phyloP scores from a whole-genome alignment of 1,139 yeast genomes.

The Kurtzmaniella quercitrusa region DNA sequence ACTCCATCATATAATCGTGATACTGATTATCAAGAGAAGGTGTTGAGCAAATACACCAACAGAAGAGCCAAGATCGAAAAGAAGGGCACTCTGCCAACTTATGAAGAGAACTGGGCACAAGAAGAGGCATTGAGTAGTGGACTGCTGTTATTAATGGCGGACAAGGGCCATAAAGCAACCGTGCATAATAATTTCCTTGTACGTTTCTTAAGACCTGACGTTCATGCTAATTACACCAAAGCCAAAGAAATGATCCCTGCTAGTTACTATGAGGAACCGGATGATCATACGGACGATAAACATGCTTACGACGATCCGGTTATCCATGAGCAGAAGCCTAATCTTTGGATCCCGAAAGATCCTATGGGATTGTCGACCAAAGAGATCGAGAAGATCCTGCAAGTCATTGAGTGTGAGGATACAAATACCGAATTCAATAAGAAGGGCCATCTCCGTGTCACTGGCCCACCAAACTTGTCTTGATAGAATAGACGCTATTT shows the following conservation, averaged over 20 bases:
- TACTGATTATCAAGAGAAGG: conserved; percentile 34
- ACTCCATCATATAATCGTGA: conserved; percentile 51
- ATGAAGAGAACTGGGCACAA: conserved; percentile 17
- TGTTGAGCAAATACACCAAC: conserved; percentile 21
- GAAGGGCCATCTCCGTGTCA: conserved; percentile 50
- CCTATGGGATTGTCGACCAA: conserved; percentile 70
- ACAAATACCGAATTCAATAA: conserved; percentile 62
- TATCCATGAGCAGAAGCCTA: conserved; percentile 60
- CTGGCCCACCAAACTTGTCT: conserved; percentile 35
- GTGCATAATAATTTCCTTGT: conserved; percentile 29
- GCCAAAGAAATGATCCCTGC: conserved; percentile 56
- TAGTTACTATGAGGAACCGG: conserved; percentile 30
- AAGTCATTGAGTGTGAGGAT: conserved; percentile 52
- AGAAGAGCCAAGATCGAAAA: conserved; percentile 6
- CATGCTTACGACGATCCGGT: conserved; percentile 70
- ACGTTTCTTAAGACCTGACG: conserved; percentile 63
- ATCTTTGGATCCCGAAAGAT: conserved; percentile 86
- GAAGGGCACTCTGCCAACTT: background rate
- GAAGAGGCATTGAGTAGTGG: conserved; percentile 17
- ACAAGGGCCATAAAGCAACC: conserved; percentile 39
- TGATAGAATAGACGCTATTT: no score
- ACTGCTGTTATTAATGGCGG: conserved; percentile 47
- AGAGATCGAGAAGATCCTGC: conserved; percentile 49
- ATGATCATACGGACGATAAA: conserved; percentile 24
- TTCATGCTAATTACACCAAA: conserved; percentile 53